Base-by-base conservation (phyloP, 2,329 filamentous ascomycete genomes). In the Mycogone perniciosa region DNA sequence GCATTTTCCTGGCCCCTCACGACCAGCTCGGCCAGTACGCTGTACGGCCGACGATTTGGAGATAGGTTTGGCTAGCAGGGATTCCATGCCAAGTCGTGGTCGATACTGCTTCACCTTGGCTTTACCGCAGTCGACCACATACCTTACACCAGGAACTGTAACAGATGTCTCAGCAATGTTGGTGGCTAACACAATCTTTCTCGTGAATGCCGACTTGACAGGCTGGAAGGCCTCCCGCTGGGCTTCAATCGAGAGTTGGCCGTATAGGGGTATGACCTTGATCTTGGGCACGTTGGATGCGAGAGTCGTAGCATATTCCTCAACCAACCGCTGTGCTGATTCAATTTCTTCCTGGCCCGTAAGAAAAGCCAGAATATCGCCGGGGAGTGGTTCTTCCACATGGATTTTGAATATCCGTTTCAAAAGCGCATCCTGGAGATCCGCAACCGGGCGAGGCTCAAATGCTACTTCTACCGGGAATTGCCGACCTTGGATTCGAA, bases 131-230 rank as follows among this genome's bases (percentile, higher is more conserved):
- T 99, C 93, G 20, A 99, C 79, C 7, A 99, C 92, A 59, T 87
- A 93, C 4, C 89, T 82, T 6, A 99, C 90, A 2, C 93, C 93
- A 0, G 92, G 87, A 0, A 99, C 91, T 0, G 93, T 99, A 53
- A 99, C 88, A 1, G 93, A 97, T 0, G 93, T 97, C 67, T 99
- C 93, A n/a, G 93, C 93, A 60, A 99, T 97, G 62, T 99, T 99
- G 10, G 93, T 99, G 0, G 91, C 86, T 1, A 99, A 74, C 0
- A 99, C 90, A 9, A 97, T 79, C 64, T 97, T 97, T 40, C 93
- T 80, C 0, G 89, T 95, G 50, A 77, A 79, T n/a, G 76, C 76
- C 2, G 82, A 80, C 50, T 81, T 81, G 26, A 87, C 79, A 1
- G 88, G 86, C 49, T 85, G 76, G 65, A 99, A 97, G 7, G 95